Conservation (phyloP, 192 early-diverging fungal genomes). For the Allomyces macrogynus region DNA sequence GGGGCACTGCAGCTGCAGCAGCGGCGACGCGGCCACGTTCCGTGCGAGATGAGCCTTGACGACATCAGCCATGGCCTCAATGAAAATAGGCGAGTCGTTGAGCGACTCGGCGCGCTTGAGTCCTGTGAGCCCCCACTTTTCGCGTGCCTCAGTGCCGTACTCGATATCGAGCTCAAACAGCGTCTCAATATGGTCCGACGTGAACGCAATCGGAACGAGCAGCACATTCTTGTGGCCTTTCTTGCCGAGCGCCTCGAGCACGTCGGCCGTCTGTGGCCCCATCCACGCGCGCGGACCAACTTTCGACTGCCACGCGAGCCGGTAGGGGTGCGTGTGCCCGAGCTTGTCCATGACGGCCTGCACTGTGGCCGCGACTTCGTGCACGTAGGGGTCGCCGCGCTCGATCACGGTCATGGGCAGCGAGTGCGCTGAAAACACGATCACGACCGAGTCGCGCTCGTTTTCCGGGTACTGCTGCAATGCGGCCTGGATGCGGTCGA, state of each 20-base stretch:
- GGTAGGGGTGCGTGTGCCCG: slow-evolving; percentile 57
- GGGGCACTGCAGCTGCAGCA: slow-evolving; percentile 49
- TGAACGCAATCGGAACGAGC: slow-evolving; percentile 85
- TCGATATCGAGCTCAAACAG: slow-evolving; percentile 91
- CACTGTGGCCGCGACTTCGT: slow-evolving; percentile 70
- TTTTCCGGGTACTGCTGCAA: slow-evolving; percentile 41
- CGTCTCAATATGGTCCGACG: slow-evolving; percentile 92
- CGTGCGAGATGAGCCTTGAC: slow-evolving; percentile 50
- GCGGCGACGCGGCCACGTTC: slow-evolving; percentile 15
- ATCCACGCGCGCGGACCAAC: slow-evolving; percentile 86
- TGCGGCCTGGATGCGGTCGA: slow-evolving; percentile 47
- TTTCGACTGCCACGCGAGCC: slow-evolving; percentile 85
- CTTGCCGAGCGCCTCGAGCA: slow-evolving; percentile 53
- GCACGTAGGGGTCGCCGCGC: slow-evolving; percentile 71
- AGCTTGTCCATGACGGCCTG: slow-evolving; percentile 58
- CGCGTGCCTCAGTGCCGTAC: slow-evolving; percentile 63
- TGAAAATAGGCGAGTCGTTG: slow-evolving; percentile 80
- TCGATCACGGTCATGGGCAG: slow-evolving; percentile 83
- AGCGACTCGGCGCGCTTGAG: slow-evolving; percentile 79
- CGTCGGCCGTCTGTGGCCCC: slow-evolving; percentile 67
- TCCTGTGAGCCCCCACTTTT: slow-evolving; percentile 63
- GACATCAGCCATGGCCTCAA: slow-evolving; percentile 69
- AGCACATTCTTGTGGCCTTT: slow-evolving; percentile 60
- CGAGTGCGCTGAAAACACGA: slow-evolving; percentile 92
- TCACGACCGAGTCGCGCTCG: slow-evolving; percentile 46